Conservation (phyloP, 441 rosid species). For the Raphanus hybrid region DNA sequence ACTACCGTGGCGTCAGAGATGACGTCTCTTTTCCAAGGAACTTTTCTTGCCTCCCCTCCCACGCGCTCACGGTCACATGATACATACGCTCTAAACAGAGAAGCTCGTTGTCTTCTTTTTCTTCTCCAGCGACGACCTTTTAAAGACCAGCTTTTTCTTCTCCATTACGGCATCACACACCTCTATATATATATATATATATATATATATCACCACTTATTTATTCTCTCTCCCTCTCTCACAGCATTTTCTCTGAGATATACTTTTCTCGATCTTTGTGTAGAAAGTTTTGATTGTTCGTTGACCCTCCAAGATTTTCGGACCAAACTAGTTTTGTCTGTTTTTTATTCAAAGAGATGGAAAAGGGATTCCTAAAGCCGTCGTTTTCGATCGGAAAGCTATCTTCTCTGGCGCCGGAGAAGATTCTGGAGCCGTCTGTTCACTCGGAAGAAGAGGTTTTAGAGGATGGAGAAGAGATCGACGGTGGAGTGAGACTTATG, state of each 20-base stretch:
- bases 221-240: background rate
- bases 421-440: slow-evolving; percentile 53
- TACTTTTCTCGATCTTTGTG: background rate
- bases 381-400: slow-evolving; percentile 63
- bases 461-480: slow-evolving; percentile 53
- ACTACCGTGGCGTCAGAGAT: slow-evolving; percentile 34
- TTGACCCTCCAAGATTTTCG: slow-evolving; percentile 25
- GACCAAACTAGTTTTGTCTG: slow-evolving; percentile 4
- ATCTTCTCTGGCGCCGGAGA: slow-evolving; percentile 87
- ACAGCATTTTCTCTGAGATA: background rate
- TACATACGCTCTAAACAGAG: slow-evolving; percentile 21
- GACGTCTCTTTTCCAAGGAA: slow-evolving; percentile 23
- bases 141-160: slow-evolving; percentile 30
- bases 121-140: slow-evolving; percentile 27
- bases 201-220: slow-evolving; percentile 31
- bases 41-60: background rate
- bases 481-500: slow-evolving; percentile 71
- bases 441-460: slow-evolving; percentile 45
- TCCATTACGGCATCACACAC: slow-evolving; percentile 30
- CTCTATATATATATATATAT: slow-evolving; percentile 40
- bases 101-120: slow-evolving; percentile 11
- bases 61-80: slow-evolving; percentile 36
- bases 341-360: slow-evolving; percentile 44
- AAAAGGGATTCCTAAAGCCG: slow-evolving; percentile 44
- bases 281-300: background rate